Evolutionary conservation across 2,329 filamentous ascomycete genomes (phyloP).

Genomic region (Cladosporium sp.): DNA sequence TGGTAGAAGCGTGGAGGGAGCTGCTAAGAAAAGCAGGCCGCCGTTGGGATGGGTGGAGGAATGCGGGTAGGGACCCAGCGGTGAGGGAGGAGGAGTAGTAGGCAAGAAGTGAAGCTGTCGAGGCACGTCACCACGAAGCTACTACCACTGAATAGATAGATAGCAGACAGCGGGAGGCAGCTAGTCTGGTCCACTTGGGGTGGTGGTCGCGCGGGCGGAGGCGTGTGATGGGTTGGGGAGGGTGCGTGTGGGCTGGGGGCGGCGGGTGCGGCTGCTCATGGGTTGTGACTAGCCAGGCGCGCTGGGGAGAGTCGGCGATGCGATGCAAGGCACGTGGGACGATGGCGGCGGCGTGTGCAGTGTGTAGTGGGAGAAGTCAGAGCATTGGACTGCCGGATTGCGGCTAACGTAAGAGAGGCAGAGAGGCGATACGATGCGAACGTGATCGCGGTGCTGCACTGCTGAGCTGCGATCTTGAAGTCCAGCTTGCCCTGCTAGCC

Average conservation of each 20-base stretch:
- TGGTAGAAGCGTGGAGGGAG: background rate
- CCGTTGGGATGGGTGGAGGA: constrained; percentile 16
- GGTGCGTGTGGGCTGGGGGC: constrained; percentile 11
- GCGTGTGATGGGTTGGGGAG: constrained; percentile 4
- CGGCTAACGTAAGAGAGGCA: no score
- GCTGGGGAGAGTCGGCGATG: background rate
- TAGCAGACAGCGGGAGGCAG: background rate
- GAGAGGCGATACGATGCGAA: background rate
- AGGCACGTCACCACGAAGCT: constrained; percentile 10
- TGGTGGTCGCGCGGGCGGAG: constrained; percentile 14
- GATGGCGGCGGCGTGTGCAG: background rate
- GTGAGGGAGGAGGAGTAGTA: constrained; percentile 3
- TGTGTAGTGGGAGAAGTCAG: background rate
- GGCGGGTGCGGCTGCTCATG: constrained; percentile 10
- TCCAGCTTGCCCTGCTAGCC: background rate
- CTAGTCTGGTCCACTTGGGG: constrained; percentile 4
- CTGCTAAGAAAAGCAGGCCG: constrained; percentile 17
- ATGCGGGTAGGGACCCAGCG: constrained; percentile 16
- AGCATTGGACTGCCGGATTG: constrained; percentile 13
- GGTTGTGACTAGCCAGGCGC: background rate
- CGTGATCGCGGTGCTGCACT: background rate
- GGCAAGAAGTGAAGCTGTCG: background rate
- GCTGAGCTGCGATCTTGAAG: background rate
- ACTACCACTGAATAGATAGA: background rate
- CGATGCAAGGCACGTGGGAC: constrained; percentile 17